These are phyloP conservation scores for Aspergillus heteromorphus DNA, from an alignment of 495 filamentous ascomycete genomes.

Conservation along the genomic window DNA sequence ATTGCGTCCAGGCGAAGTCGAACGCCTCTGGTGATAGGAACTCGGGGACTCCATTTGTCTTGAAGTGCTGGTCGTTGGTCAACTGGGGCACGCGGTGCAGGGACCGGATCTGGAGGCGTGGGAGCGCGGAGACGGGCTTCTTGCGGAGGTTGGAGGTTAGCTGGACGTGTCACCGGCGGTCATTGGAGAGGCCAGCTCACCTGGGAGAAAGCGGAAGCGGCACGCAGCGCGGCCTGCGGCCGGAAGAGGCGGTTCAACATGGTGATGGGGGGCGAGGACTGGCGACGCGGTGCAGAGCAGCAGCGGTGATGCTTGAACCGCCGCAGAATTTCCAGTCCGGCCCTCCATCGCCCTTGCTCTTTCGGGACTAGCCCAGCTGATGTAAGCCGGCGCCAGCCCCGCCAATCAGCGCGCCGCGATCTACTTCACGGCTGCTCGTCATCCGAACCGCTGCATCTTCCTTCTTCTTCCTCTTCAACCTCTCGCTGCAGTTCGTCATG, in stretches of 20 bases:
- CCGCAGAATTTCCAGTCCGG: constrained; percentile 38
- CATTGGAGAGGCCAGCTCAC: constrained; percentile 18
- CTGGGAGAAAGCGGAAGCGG: constrained; percentile 29
- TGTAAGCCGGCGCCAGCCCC: constrained; percentile 20
- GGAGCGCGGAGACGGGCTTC: constrained; percentile 39
- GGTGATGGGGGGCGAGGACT: constrained; percentile 25
- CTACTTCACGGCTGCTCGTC: constrained; percentile 20
- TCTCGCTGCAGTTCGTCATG: neutral
- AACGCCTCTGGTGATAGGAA: constrained; percentile 63
- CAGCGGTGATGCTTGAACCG: constrained; percentile 12
- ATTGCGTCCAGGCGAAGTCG: constrained; percentile 74
- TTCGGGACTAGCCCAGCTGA: constrained; percentile 30
- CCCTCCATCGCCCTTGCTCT: constrained; percentile 16
- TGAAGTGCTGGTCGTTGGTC: constrained; percentile 45
- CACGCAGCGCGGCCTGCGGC: constrained; percentile 48
- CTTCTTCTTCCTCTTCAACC: constrained; percentile 1
- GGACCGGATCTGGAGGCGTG: constrained; percentile 38
- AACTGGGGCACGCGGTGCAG: constrained; percentile 58
- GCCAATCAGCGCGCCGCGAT: constrained; percentile 29
- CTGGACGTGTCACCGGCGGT: constrained; percentile 3
- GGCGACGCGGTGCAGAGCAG: constrained; percentile 2
- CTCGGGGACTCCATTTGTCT: constrained; percentile 57
- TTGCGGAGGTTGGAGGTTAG: constrained; percentile 25
- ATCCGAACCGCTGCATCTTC: neutral
- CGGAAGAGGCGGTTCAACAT: constrained; percentile 49